Evolutionary conservation across 2,329 filamentous ascomycete species (phyloP).

Genomic region (Claviceps capensis): DNA sequence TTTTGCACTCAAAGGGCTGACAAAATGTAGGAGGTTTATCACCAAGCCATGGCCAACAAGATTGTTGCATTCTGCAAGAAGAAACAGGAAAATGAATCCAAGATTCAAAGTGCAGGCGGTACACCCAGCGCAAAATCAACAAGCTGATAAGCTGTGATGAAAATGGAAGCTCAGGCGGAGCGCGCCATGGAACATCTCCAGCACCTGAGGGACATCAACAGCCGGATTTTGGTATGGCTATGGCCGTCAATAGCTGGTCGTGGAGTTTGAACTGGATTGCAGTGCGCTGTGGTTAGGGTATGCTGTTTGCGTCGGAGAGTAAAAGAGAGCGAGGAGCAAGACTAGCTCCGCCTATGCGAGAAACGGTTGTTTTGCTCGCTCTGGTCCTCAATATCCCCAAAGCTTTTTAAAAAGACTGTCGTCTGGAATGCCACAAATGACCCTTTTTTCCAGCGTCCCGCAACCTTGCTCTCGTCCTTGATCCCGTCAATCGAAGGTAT

Average conservation of each 20-base stretch:
- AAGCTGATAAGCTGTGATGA: conserved; percentile 36
- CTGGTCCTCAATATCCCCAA: no score
- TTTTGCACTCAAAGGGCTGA: conserved; percentile 5
- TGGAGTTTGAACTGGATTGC: not conserved
- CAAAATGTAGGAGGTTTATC: conserved; percentile 31
- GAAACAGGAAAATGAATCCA: conserved; percentile 36
- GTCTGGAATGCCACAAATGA: no score
- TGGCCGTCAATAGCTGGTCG: conserved; percentile 8
- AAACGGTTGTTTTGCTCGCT: not conserved
- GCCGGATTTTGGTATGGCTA: conserved; percentile 26
- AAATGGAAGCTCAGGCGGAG: conserved; percentile 37
- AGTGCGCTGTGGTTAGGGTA: not conserved
- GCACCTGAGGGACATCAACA: conserved; percentile 36
- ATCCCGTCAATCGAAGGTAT: not conserved
- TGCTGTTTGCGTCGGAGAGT: not conserved
- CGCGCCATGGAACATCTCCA: conserved; percentile 40
- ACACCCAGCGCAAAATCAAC: conserved; percentile 23
- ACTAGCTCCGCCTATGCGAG: not conserved
- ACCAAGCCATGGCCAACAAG: conserved; percentile 31
- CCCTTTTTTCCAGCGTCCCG: not conserved
- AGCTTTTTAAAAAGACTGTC: no score
- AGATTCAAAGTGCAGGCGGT: conserved; percentile 26
- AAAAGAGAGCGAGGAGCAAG: not conserved
- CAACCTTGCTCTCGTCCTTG: not conserved
- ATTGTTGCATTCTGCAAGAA: conserved; percentile 34